These are phyloP conservation scores for Streptanthus diversifolius DNA, from an alignment of 345 rosid species.

Conservation along the genomic window DNA sequence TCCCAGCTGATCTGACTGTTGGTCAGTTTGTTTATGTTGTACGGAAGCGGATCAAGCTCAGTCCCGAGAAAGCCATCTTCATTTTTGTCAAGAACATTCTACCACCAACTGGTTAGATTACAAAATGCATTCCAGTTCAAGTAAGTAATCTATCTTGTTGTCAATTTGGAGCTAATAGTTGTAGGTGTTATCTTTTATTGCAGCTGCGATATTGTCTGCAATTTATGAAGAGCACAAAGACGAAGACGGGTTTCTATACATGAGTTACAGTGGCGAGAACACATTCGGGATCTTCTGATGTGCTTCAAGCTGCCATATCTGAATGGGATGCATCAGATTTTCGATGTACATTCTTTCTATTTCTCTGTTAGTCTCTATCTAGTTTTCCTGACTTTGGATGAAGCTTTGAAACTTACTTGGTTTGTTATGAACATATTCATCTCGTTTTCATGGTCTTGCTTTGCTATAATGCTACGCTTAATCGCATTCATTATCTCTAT, in stretches of 20 bases:
- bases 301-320: neutral
- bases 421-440: neutral
- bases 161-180: neutral
- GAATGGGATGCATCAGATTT: neutral
- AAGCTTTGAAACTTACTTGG: constrained; percentile 4
- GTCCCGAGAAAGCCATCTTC: constrained; percentile 61
- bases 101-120: constrained; percentile 49
- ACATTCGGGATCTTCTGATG: constrained; percentile 44
- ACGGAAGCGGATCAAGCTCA: constrained; percentile 55
- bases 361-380: constrained; percentile 1
- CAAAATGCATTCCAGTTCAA: neutral
- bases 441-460: constrained; percentile 5
- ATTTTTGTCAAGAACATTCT: constrained; percentile 51
- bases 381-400: neutral
- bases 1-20: constrained; percentile 60
- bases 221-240: constrained; percentile 43
- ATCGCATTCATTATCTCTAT: neutral
- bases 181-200: neutral
- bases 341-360: constrained; percentile 14
- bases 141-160: neutral
- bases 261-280: constrained; percentile 64
- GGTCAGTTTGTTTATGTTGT: constrained; percentile 66
- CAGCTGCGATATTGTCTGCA: constrained; percentile 58
- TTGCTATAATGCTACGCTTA: neutral
- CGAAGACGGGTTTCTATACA: constrained; percentile 56